A percentile compares a stretch with the other conserved stretches of the same genome.
Evolutionary conservation across 2,329 filamentous ascomycete species (phyloP).

Genomic region (Calonectria ilicicola): DNA sequence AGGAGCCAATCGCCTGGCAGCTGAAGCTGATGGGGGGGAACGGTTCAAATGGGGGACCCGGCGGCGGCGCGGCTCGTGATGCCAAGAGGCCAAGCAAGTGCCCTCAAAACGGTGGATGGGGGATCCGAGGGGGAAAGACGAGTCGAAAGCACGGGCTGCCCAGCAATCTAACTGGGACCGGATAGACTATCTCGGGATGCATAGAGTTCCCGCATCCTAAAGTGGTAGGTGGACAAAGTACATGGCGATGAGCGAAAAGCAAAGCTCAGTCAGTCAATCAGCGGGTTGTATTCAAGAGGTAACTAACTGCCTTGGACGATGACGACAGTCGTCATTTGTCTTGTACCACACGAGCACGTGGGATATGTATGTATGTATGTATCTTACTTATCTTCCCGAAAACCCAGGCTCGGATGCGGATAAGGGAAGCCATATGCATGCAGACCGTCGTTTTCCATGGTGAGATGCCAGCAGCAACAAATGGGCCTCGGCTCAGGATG

Average conservation of each 20-base stretch:
- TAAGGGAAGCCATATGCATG: not conserved
- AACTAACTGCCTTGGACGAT: not conserved
- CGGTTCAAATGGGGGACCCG: not conserved
- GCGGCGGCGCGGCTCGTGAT: not conserved
- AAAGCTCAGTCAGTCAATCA: not conserved
- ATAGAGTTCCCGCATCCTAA: not conserved
- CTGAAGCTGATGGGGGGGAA: not conserved
- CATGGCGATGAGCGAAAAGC: not conserved
- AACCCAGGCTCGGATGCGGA: not conserved
- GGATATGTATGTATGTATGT: not conserved
- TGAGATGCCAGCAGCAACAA: not conserved
- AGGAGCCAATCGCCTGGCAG: not conserved
- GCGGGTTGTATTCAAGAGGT: not conserved
- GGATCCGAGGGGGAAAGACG: not conserved
- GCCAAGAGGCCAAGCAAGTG: not conserved
- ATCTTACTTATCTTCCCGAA: not conserved
- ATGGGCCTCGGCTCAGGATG: not conserved
- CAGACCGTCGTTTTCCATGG: not conserved
- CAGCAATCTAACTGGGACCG: not conserved
- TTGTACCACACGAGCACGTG: not conserved
- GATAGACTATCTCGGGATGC: not conserved
- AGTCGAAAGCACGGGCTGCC: not conserved
- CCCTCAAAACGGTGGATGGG: not conserved
- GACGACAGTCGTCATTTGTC: not conserved
- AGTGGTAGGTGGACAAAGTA: not conserved